phyloP scores from a whole-genome alignment of 1,284 basidiomycete genomes.

The Singerocomus rubriflavus region DNA sequence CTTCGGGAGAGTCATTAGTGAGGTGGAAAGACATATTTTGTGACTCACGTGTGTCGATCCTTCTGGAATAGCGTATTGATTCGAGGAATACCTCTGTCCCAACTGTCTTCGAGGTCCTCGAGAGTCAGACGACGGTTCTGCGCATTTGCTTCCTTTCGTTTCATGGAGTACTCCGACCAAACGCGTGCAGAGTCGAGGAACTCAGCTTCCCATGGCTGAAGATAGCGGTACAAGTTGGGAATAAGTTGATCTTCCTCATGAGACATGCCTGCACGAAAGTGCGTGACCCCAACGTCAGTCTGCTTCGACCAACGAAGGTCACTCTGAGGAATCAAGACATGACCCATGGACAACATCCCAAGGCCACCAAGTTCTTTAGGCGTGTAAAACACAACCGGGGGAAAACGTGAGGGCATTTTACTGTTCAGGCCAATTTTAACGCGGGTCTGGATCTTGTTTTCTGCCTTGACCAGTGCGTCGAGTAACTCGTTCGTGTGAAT shows the following conservation, averaged over 20 bases:
- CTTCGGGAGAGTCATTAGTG: conserved; percentile 52
- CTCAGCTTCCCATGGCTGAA: conserved; percentile 99
- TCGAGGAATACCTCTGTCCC: conserved; percentile 97
- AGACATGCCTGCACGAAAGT: conserved; percentile 97
- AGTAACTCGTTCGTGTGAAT: conserved; percentile 96
- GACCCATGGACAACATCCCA: conserved; percentile 99
- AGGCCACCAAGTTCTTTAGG: conserved; percentile 96
- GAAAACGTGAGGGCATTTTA: conserved; percentile 99
- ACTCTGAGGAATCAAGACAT: conserved; percentile 96
- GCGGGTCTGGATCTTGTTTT: conserved; percentile 99
- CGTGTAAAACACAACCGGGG: conserved; percentile 95
- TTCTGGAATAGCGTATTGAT: conserved; percentile 99
- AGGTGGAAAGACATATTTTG: conserved; percentile 36
- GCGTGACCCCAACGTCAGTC: conserved; percentile 93
- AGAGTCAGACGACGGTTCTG: conserved; percentile 94
- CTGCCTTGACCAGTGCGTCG: conserved; percentile 92
- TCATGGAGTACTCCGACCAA: conserved; percentile 99
- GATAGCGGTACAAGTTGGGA: conserved; percentile 96
- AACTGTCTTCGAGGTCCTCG: conserved; percentile 97
- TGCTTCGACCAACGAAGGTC: conserved; percentile 98
- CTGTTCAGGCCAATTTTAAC: conserved; percentile 99
- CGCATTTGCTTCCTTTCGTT: conserved; percentile 97
- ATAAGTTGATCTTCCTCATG: conserved; percentile 94
- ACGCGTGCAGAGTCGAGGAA: conserved; percentile 98
- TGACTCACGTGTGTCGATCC: conserved; percentile 86